Percentiles rank a stretch among this genome's conserved stretches.
phyloP scores from a whole-genome alignment of 1,139 yeast species.

The Suhomyces kunorum region DNA sequence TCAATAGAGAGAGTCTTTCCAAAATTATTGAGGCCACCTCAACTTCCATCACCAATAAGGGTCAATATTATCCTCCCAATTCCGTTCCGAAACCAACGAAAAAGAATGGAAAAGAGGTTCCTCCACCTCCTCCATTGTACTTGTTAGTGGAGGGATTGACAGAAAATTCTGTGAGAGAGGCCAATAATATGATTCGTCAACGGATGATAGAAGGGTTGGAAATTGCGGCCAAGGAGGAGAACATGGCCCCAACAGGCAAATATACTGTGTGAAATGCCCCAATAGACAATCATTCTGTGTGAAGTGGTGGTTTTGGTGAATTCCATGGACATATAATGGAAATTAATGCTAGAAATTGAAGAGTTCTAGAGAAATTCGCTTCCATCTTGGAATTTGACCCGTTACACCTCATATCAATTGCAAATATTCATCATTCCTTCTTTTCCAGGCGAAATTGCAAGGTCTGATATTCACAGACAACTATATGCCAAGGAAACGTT shows the following conservation, averaged over 20 bases:
- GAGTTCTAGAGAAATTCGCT: too few relatives aligned
- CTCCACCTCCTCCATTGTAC: constrained; percentile 73
- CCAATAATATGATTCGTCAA: constrained; percentile 63
- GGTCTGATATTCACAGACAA: too few relatives aligned
- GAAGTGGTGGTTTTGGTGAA: background rate
- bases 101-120: constrained; percentile 34
- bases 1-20: constrained; percentile 64
- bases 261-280: constrained; percentile 32
- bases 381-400: too few relatives aligned
- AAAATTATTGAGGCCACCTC: constrained; percentile 71
- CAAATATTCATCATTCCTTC: too few relatives aligned
- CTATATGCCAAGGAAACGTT: too few relatives aligned
- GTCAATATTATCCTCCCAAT: constrained; percentile 67
- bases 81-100: constrained; percentile 43
- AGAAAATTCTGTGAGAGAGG: constrained; percentile 62
- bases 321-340: too few relatives aligned
- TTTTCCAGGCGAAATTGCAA: too few relatives aligned
- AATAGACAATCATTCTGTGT: background rate
- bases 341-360: too few relatives aligned
- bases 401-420: too few relatives aligned
- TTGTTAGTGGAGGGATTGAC: constrained; percentile 77
- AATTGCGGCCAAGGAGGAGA: constrained; percentile 43
- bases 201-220: constrained; percentile 63
- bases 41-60: constrained; percentile 81
- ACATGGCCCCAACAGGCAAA: constrained; percentile 38